Percentiles rank a stretch among this genome's conserved stretches.
These are phyloP conservation scores for Aurifilum marmelostoma DNA, from an alignment of 2,329 filamentous ascomycete species.

Conservation along the genomic window DNA sequence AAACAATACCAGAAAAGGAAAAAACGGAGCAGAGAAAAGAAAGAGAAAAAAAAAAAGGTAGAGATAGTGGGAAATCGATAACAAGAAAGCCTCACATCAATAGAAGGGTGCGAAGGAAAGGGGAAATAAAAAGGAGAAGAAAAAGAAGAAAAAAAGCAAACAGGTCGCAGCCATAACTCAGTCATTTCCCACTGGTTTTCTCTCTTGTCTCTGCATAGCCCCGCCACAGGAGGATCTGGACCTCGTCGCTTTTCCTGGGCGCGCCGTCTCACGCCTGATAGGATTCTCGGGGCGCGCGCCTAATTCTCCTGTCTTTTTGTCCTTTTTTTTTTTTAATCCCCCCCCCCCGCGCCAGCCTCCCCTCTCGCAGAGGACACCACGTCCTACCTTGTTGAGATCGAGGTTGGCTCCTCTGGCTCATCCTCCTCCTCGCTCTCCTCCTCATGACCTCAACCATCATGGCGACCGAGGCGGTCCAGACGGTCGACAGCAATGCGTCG, in stretches of 20 bases:
- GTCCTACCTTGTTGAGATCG: background rate
- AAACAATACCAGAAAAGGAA: too few species aligned
- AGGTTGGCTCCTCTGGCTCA: background rate
- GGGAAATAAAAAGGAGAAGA: background rate
- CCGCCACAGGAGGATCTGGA: background rate
- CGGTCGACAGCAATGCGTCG: constrained; percentile 13
- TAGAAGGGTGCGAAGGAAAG: background rate
- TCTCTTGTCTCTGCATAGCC: background rate
- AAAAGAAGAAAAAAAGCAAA: background rate
- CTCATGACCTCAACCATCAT: background rate
- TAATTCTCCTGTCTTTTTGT: background rate
- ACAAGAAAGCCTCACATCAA: background rate
- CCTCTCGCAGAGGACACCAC: background rate
- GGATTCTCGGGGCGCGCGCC: background rate
- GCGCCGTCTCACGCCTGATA: background rate
- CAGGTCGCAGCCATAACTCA: background rate
- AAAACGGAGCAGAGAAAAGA: background rate
- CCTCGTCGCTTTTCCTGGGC: background rate
- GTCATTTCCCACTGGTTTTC: background rate
- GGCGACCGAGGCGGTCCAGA: background rate
- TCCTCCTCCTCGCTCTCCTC: background rate
- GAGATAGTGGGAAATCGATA: background rate
- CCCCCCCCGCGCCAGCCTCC: too few species aligned
- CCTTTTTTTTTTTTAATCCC: background rate
- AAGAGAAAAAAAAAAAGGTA: background rate